phyloP scores from a whole-genome alignment of 768 basidiomycete species.

The Phlebiopsis gigantea region DNA sequence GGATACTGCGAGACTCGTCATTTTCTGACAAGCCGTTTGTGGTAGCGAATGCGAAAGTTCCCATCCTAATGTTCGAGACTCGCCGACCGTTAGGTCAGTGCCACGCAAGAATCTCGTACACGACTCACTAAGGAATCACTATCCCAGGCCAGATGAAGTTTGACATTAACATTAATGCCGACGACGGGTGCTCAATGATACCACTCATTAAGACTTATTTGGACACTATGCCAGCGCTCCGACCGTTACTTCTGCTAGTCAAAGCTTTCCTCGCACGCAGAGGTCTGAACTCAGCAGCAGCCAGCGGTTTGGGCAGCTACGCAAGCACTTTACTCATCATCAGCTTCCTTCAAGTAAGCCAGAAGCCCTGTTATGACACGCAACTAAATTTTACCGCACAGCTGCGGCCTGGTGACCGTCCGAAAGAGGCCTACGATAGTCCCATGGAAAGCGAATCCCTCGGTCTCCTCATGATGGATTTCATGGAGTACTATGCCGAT shows the following conservation, averaged over 20 bases:
- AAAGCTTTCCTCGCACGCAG: conserved; percentile 58
- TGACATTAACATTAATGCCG: conserved; percentile 64
- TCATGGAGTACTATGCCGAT: conserved; percentile 60
- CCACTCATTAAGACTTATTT: conserved; percentile 49
- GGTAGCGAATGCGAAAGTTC: conserved; percentile 48
- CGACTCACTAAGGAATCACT: background rate
- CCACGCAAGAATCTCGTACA: background rate
- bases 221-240: conserved; percentile 48
- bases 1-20: conserved; percentile 36
- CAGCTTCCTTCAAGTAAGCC: conserved; percentile 60
- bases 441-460: conserved; percentile 48
- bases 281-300: conserved; percentile 57
- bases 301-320: conserved; percentile 64
- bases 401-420: conserved; percentile 58
- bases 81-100: conserved; percentile 8
- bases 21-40: conserved; percentile 42
- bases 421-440: conserved; percentile 35
- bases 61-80: conserved; percentile 59
- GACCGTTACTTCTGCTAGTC: conserved; percentile 54
- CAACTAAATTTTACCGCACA: conserved; percentile 21
- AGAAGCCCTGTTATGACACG: background rate
- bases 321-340: conserved; percentile 57
- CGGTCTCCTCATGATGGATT: conserved; percentile 57
- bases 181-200: conserved; percentile 48
- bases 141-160: conserved; percentile 48